phyloP scores from a whole-genome alignment of 257 asterid genomes.

The Datura wrightii region DNA sequence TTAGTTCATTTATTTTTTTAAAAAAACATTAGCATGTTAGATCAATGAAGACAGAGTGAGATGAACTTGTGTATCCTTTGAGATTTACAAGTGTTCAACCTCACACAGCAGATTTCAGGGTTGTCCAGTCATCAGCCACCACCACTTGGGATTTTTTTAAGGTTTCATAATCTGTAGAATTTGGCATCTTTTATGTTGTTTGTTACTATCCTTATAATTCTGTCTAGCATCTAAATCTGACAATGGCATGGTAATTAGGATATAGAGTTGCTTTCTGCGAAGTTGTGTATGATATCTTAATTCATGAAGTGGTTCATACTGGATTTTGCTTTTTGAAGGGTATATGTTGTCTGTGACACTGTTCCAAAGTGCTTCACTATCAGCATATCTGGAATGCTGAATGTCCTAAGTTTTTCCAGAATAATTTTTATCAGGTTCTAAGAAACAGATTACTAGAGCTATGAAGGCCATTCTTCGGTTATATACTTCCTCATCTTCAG shows the following conservation, averaged over 20 bases:
- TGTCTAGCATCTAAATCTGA: not conserved
- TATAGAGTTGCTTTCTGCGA: conserved; percentile 6
- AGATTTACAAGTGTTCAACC: not conserved
- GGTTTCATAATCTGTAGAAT: not conserved
- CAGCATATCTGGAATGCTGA: not conserved
- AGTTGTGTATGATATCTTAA: conserved; percentile 1
- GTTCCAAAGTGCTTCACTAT: not conserved
- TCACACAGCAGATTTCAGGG: not conserved
- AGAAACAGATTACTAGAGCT: conserved; percentile 64
- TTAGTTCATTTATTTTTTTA: not conserved
- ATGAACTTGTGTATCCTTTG: conserved; percentile 1
- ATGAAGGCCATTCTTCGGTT: conserved; percentile 65
- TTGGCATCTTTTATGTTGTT: not conserved
- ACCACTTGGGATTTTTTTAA: not conserved
- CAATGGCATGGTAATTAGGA: not conserved
- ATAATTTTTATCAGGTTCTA: conserved; percentile 57
- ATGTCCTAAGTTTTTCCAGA: conserved; percentile 24
- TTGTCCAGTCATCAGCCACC: not conserved
- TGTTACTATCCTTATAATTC: not conserved
- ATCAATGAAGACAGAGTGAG: not conserved
- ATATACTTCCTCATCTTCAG: conserved; percentile 74
- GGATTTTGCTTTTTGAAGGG: conserved; percentile 12
- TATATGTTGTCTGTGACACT: conserved; percentile 19
- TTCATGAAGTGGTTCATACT: conserved; percentile 2
- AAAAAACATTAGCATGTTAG: not conserved